Conservation (phyloP, 1,139 yeast genomes). For the Candida dubliniensis region DNA sequence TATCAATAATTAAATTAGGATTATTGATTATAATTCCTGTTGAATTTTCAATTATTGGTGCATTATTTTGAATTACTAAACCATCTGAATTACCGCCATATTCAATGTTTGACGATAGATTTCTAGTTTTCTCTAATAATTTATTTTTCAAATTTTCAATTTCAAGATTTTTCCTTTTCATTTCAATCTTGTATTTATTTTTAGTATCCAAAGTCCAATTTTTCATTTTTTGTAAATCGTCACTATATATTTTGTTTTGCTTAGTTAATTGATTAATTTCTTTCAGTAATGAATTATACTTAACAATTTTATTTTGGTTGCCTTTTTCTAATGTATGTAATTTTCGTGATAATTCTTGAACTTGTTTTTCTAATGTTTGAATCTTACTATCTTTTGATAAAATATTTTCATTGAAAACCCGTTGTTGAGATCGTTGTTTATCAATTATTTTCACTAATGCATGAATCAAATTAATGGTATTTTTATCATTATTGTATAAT, state of each 20-base stretch:
- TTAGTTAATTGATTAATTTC: constrained; percentile 22
- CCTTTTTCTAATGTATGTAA: constrained; percentile 18
- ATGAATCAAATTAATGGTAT: constrained; percentile 43
- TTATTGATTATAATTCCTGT: constrained; percentile 13
- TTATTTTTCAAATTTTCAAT: constrained; percentile 42
- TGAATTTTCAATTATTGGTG: constrained; percentile 33
- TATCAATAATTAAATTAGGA: constrained; percentile 7
- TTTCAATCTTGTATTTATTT: constrained; percentile 41
- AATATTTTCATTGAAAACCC: constrained; percentile 31
- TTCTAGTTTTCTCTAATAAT: constrained; percentile 33
- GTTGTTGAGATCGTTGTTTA: constrained; percentile 36
- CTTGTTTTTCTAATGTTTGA: constrained; percentile 24
- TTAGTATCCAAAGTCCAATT: constrained; percentile 33
- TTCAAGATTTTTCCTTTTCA: constrained; percentile 37
- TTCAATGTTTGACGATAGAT: constrained; percentile 32
- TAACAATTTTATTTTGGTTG: constrained; percentile 18
- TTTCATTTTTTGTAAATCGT: constrained; percentile 31
- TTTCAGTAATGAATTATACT: constrained; percentile 21
- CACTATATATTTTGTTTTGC: constrained; percentile 29
- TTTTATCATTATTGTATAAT: constrained; percentile 45
- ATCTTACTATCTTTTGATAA: constrained; percentile 32
- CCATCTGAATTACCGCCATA: constrained; percentile 21
- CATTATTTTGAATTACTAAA: constrained; percentile 30
- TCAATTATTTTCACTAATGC: constrained; percentile 42
- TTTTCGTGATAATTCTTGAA: constrained; percentile 23